Conservation (phyloP, 1,284 basidiomycete species). For the Trametes pubescens region DNA sequence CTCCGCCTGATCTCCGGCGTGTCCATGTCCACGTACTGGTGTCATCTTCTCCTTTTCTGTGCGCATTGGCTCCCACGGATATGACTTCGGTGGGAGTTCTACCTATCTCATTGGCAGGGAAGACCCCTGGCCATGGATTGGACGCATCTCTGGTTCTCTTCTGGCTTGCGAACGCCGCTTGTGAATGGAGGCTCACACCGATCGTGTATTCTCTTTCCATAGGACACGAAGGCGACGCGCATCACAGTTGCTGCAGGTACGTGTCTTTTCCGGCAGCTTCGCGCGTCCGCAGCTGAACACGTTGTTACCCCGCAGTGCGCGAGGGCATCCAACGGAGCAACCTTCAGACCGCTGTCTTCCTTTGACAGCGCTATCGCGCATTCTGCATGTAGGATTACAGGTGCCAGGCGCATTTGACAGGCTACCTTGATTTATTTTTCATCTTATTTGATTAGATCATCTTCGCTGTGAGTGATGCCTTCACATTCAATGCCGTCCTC, state of each 20-base stretch:
- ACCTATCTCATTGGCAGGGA: background rate
- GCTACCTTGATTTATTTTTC: conserved; percentile 3
- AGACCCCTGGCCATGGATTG: background rate
- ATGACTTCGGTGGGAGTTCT: background rate
- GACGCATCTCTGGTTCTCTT: background rate
- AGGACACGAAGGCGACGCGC: conserved; percentile 46
- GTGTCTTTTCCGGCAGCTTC: conserved; percentile 5
- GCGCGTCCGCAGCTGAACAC: background rate
- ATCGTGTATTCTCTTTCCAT: background rate
- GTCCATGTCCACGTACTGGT: background rate
- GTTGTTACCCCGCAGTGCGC: conserved; percentile 34
- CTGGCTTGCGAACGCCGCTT: background rate
- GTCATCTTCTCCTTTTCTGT: background rate
- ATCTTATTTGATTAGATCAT: background rate
- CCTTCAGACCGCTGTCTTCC: conserved; percentile 42
- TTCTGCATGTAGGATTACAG: background rate
- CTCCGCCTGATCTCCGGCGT: conserved; percentile 8
- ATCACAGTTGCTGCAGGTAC: conserved; percentile 41
- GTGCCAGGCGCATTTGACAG: background rate
- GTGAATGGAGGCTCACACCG: background rate
- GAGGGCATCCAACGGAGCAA: conserved; percentile 45
- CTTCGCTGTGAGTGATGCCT: background rate
- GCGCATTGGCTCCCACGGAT: conserved; percentile 8
- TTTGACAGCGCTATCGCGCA: conserved; percentile 16
- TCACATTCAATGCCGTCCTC: background rate